A percentile compares a stretch with the other conserved stretches of the same genome.
phyloP scores from a whole-genome alignment of 1,284 basidiomycete species.

The Farysia itapuensis region DNA sequence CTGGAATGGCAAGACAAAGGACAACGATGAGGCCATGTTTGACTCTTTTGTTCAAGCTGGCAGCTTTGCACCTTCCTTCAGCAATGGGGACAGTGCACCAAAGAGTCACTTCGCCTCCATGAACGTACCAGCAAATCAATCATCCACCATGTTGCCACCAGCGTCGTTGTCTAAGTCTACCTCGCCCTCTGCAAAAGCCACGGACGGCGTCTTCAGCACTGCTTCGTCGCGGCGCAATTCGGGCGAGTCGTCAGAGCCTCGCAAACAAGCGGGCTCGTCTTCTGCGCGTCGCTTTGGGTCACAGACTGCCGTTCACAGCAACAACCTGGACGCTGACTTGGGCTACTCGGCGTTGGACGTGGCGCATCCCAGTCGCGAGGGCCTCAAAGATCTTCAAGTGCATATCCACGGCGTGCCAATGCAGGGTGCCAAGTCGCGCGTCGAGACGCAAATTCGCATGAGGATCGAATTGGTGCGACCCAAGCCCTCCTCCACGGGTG shows the following conservation, averaged over 20 bases:
- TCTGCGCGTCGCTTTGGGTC: constrained; percentile 16
- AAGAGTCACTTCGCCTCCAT: constrained; percentile 13
- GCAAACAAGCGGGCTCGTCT: constrained; percentile 12
- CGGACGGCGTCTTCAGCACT: constrained; percentile 9
- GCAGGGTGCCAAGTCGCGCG: constrained; percentile 84
- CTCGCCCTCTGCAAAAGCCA: constrained; percentile 2
- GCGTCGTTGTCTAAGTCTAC: constrained; percentile 4
- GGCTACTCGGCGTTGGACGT: constrained; percentile 43
- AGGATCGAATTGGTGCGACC: constrained; percentile 55
- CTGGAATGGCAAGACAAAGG: constrained; percentile 19
- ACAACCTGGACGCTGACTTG: constrained; percentile 49
- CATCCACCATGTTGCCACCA: constrained; percentile 25
- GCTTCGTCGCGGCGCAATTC: constrained; percentile 41
- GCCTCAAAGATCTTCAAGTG: constrained; percentile 53
- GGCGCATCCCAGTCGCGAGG: constrained; percentile 38
- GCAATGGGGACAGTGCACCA: constrained; percentile 2
- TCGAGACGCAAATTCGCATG: constrained; percentile 72
- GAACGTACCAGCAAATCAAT: constrained; percentile 17
- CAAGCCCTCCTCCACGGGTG: constrained; percentile 7
- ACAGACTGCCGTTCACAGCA: constrained; percentile 39
- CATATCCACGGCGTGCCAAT: constrained; percentile 80
- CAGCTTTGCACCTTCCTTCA: constrained; percentile 36
- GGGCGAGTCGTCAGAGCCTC: constrained; percentile 27
- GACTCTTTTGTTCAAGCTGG: constrained; percentile 49
- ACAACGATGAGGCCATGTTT: constrained; percentile 54